Evolutionary conservation across 352 stramenopile species (phyloP).

Genomic region (Pythium biforme): DNA sequence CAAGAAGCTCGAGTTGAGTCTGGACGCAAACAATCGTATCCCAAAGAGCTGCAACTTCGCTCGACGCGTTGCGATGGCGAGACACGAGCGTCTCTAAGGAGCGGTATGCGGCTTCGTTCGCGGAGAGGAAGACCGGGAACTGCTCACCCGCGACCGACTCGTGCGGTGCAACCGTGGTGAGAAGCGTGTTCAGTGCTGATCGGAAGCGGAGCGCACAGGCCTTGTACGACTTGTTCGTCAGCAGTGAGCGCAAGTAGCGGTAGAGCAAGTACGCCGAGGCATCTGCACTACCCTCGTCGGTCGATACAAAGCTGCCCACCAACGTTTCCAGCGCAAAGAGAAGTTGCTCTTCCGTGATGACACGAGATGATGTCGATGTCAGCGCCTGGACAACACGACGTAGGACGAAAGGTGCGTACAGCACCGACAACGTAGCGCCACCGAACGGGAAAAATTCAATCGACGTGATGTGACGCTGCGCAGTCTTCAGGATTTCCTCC

Average conservation of each 20-base stretch:
- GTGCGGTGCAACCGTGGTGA: slow-evolving; percentile 11
- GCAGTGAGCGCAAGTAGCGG: slow-evolving; percentile 54
- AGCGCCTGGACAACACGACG: slow-evolving; percentile 47
- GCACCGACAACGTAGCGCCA: slow-evolving; percentile 29
- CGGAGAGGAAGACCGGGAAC: slow-evolving; percentile 45
- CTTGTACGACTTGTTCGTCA: slow-evolving; percentile 46
- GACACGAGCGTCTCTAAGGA: slow-evolving; percentile 29
- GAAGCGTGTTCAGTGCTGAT: slow-evolving; percentile 26
- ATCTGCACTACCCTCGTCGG: not conserved
- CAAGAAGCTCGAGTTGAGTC: slow-evolving; percentile 48
- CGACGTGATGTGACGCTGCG: slow-evolving; percentile 45
- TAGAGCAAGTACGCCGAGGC: slow-evolving; percentile 39
- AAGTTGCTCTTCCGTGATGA: slow-evolving; percentile 48
- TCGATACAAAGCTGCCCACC: slow-evolving; percentile 15
- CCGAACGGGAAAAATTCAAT: slow-evolving; percentile 46
- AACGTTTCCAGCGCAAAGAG: slow-evolving; percentile 69
- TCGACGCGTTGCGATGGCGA: slow-evolving; percentile 19
- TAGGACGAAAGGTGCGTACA: slow-evolving; percentile 57
- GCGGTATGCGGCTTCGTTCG: slow-evolving; percentile 50
- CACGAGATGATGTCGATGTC: slow-evolving; percentile 31
- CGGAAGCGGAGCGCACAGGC: slow-evolving; percentile 30
- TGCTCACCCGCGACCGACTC: slow-evolving; percentile 2
- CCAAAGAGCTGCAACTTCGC: slow-evolving; percentile 39
- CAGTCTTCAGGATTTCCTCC: slow-evolving; percentile 36
- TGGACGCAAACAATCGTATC: slow-evolving; percentile 36